Base-by-base conservation (phyloP, 2,329 filamentous ascomycete genomes). In the Acarospora socialis region DNA sequence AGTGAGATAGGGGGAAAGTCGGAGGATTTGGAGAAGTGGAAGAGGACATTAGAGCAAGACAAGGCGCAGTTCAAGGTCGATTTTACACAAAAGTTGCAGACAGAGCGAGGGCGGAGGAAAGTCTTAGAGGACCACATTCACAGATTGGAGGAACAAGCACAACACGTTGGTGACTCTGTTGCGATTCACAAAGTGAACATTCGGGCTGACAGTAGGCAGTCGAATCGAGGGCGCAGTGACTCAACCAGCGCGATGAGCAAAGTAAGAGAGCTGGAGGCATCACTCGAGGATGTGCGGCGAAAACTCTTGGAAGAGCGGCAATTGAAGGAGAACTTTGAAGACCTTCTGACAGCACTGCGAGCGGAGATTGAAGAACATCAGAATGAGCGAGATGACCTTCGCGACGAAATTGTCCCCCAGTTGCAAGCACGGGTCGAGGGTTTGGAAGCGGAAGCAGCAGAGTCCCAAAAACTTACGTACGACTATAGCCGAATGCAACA, bases 251-350 rank as follows among this genome's bases (percentile, higher is more conserved):
- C 65, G 15, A 66, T 57, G 37, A 66, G 63, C 16, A 72, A 78
- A 33, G 63, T 90, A 21, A 77, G 71, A 49, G 81, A 93, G 44
- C 66, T 95, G 16, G 84, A 94, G 53, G 64, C 59, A 32, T 74
- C 74, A 0, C 74, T 92, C 41, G 84, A 93, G 43, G 83, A 92
- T 48, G 69, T 87, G 28, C 75, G 79, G 41, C 74, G 86, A 45
- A 78, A 81, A 43, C 65, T 98, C 26, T 66, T 71, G 1, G 84
- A 95, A 49, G 90, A 98, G 57, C 72, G 81, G 34, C 72, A 81
- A 52, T 74, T 81, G 45, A 94, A 92, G 54, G 77, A 82, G 49
- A 94, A 92, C 52, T 92, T 95, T 46, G 84, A 95, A 56, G 86
- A 94, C 52, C 67, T 98, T 25, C 66, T 95, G 26, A 73, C 76